phyloP scores from a whole-genome alignment of 202 grass and related monocot genomes.

The Zoysia matrella region DNA sequence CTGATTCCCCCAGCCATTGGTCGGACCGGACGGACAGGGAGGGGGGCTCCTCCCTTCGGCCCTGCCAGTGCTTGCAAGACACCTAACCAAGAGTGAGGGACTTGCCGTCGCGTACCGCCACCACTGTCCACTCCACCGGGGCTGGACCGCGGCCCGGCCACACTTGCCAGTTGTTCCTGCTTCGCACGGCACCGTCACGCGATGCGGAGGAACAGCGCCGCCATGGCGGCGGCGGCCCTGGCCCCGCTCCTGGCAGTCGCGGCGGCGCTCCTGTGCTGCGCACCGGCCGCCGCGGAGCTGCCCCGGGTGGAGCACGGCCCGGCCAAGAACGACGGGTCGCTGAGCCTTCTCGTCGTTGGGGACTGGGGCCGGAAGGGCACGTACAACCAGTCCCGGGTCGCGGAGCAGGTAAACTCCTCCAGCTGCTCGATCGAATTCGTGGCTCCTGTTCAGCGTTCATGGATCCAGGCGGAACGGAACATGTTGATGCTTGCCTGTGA shows the following conservation, averaged over 20 bases:
- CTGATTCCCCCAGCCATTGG: not conserved
- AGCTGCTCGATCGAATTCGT: not conserved
- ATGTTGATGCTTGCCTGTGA: not conserved
- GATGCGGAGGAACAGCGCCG: conserved; percentile 2
- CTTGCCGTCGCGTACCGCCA: too few relatives aligned
- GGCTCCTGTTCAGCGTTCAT: not conserved
- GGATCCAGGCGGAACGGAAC: not conserved
- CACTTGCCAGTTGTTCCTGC: not conserved
- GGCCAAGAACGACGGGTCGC: conserved; percentile 60
- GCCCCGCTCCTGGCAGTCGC: conserved; percentile 19
- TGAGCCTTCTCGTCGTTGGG: conserved; percentile 77
- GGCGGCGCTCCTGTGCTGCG: not conserved
- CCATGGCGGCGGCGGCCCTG: not conserved
- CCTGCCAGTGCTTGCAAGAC: not conserved
- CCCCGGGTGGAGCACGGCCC: conserved; percentile 47
- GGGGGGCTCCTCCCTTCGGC: too few relatives aligned
- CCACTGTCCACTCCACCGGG: too few relatives aligned
- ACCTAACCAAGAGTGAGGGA: not conserved
- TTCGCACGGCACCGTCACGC: not conserved
- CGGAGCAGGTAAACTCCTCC: conserved; percentile 57
- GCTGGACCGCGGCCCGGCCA: not conserved
- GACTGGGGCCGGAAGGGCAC: conserved; percentile 82
- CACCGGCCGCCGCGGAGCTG: not conserved
- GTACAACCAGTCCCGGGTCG: conserved; percentile 78
- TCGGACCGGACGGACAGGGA: not conserved